phyloP scores from a whole-genome alignment of 2,329 filamentous ascomycete species.

The Coniochaeta ligniaria region DNA sequence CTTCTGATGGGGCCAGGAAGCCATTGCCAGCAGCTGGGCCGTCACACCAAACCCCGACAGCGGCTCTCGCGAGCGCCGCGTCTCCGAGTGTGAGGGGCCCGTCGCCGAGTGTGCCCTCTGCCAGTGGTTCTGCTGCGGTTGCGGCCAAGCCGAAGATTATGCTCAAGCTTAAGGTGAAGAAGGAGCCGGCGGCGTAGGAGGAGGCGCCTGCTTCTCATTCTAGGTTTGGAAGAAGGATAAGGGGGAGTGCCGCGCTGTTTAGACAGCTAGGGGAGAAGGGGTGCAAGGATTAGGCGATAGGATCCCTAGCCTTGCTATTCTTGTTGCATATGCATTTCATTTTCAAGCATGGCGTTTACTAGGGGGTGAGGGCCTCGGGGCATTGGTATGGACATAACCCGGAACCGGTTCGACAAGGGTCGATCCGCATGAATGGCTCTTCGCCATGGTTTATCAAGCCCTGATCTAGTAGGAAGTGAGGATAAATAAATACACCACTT shows the following conservation, averaged over 20 bases:
- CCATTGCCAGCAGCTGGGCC: background rate
- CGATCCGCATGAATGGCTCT: background rate
- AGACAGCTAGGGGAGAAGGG: background rate
- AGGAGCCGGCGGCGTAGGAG: background rate
- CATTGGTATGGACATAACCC: background rate
- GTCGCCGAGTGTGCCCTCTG: background rate
- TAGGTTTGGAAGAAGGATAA: background rate
- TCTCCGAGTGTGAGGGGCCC: background rate
- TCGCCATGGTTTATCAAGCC: background rate
- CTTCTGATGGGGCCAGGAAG: background rate
- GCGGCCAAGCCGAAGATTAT: background rate
- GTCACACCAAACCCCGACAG: background rate
- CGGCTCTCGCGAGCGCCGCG: background rate
- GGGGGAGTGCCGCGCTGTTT: background rate
- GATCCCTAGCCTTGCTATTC: no score
- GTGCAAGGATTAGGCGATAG: background rate
- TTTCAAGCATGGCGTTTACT: background rate
- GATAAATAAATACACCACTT: background rate
- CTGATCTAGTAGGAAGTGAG: background rate
- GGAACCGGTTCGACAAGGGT: background rate
- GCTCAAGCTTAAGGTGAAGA: background rate
- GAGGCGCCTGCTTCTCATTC: background rate
- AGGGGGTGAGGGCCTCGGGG: background rate
- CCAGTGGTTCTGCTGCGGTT: background rate
- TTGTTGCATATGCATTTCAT: background rate